phyloP scores from a whole-genome alignment of 2,329 filamentous ascomycete genomes.

The Aureobasidium lini region DNA sequence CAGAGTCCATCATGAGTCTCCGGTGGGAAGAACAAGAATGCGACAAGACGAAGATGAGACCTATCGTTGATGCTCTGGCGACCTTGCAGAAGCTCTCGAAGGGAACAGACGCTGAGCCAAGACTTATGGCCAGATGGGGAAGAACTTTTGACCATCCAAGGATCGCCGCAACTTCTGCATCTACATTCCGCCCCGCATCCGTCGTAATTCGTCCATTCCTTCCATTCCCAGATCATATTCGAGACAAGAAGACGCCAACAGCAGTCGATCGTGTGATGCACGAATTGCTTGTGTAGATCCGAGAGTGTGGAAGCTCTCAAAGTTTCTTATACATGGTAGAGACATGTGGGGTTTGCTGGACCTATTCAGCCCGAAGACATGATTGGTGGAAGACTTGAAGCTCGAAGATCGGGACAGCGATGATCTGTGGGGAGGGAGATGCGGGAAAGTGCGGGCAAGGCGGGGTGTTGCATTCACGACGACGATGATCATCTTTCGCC shows the following conservation, averaged over 20 bases:
- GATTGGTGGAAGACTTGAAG: neutral
- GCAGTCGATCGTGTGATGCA: no score
- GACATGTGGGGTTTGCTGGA: neutral
- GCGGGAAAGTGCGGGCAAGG: neutral
- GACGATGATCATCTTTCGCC: neutral
- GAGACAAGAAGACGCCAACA: neutral
- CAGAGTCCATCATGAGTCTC: no score
- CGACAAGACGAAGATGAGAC: neutral
- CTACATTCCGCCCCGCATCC: neutral
- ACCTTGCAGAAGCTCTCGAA: neutral
- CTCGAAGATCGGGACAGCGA: no score
- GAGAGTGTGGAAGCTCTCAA: neutral
- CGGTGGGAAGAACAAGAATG: no score
- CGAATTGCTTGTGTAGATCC: no score
- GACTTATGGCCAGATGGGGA: neutral
- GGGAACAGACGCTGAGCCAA: neutral
- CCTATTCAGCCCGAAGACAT: neutral
- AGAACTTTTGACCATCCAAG: neutral
- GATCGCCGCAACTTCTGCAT: neutral
- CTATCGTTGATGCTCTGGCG: neutral
- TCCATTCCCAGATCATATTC: neutral
- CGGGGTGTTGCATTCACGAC: neutral
- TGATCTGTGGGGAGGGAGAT: no score
- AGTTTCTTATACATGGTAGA: no score
- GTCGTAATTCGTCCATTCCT: neutral